Percentiles rank a stretch among this genome's conserved stretches.
These are phyloP conservation scores for Tetratostichococcus sp. DNA, from an alignment of 139 green algal genomes.

Conservation along the genomic window DNA sequence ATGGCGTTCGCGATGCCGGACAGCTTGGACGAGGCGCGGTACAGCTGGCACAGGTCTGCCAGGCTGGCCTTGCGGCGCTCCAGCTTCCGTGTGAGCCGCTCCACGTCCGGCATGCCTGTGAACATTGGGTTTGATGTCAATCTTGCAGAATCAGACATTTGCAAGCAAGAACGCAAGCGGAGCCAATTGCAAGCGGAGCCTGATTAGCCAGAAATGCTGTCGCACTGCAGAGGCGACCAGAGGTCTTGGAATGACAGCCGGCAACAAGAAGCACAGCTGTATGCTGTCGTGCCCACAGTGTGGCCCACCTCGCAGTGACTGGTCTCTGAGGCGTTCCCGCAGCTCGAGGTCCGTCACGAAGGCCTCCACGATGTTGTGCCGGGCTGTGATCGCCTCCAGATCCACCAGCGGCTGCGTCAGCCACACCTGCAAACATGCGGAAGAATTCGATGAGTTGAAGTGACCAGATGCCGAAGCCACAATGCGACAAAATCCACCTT, in stretches of 20 bases:
- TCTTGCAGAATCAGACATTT: too few species aligned
- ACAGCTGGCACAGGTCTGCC: conserved; percentile 89
- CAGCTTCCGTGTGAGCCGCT: conserved; percentile 83
- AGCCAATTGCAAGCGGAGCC: too few species aligned
- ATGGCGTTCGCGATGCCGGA: conserved; percentile 70
- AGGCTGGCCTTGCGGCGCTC: conserved; percentile 63
- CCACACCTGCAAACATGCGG: conserved; percentile 63
- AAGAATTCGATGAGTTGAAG: too few species aligned
- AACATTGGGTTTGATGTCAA: too few species aligned
- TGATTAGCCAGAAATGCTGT: too few species aligned
- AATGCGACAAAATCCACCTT: too few species aligned
- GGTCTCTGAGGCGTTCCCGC: conserved; percentile 62
- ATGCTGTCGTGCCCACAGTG: too few species aligned
- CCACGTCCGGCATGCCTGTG: conserved; percentile 87
- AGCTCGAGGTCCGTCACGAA: conserved; percentile 67
- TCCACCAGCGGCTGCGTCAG: conserved; percentile 91
- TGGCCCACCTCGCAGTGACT: conserved; percentile 55
- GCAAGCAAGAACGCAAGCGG: too few species aligned
- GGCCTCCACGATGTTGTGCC: conserved; percentile 83
- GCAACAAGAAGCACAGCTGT: too few species aligned
- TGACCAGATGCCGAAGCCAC: too few species aligned
- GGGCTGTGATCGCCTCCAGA: conserved; percentile 53
- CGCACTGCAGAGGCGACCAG: too few species aligned
- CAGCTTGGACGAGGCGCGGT: conserved; percentile 74
- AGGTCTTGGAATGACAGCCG: too few species aligned